These are phyloP conservation scores for Raffaelea arxii DNA, from an alignment of 2,329 filamentous ascomycete genomes.

Conservation along the genomic window DNA sequence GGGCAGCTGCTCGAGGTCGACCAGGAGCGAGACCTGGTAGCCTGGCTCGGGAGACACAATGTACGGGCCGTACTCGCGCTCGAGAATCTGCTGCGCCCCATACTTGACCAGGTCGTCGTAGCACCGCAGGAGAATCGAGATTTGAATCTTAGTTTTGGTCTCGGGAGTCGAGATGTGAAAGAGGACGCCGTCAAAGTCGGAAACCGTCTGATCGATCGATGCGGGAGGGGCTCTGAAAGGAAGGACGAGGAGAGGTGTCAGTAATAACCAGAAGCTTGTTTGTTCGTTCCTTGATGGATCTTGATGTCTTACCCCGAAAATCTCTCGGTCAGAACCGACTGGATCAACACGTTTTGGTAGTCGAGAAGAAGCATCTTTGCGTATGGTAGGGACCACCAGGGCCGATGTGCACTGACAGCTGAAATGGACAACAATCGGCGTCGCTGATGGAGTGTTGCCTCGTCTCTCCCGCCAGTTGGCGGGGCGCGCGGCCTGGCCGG, in stretches of 20 bases:
- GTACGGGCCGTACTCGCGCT: slow-evolving; percentile 89
- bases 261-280: slow-evolving; percentile 7
- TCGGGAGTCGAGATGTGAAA: slow-evolving; percentile 98
- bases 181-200: slow-evolving; percentile 96
- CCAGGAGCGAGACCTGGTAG: slow-evolving; percentile 89
- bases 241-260: background rate
- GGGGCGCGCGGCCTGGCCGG: slow-evolving; percentile 2
- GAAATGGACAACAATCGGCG: background rate
- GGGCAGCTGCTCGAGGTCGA: slow-evolving; percentile 84
- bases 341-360: slow-evolving; percentile 97
- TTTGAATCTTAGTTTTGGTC: slow-evolving; percentile 83
- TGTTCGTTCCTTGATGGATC: too few species aligned
- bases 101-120: slow-evolving; percentile 87
- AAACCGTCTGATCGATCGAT: slow-evolving; percentile 95
- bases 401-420: slow-evolving; percentile 6
- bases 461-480: slow-evolving; percentile 3
- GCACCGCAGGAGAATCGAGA: slow-evolving; percentile 93
- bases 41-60: slow-evolving; percentile 80
- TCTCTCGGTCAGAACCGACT: slow-evolving; percentile 89
- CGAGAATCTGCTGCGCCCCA: slow-evolving; percentile 82
- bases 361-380: slow-evolving; percentile 80
- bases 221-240: slow-evolving; percentile 62
- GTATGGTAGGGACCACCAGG: background rate
- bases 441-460: background rate
- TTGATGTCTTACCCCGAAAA: slow-evolving; percentile 69